Percentiles rank a stretch among this genome's conserved stretches.
These are phyloP conservation scores for Arthroderma sp. DNA, from an alignment of 2,329 filamentous ascomycete genomes.

Conservation along the genomic window DNA sequence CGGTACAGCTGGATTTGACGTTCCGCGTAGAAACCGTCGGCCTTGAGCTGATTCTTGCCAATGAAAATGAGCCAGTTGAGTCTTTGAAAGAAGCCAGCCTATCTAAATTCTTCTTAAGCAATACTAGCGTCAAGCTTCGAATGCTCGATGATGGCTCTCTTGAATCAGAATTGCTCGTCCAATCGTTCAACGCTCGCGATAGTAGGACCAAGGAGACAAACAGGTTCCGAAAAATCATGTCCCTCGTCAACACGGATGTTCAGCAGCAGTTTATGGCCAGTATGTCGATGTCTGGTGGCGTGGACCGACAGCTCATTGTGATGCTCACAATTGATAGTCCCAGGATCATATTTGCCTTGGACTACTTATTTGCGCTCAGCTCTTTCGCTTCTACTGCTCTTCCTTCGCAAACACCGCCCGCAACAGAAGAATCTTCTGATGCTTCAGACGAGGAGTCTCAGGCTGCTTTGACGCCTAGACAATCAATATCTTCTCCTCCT, in stretches of 20 bases:
- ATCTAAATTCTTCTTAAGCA: slow-evolving; percentile 86
- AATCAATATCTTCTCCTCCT: not conserved
- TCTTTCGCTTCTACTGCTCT: slow-evolving; percentile 64
- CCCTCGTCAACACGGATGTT: slow-evolving; percentile 82
- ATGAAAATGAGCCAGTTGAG: slow-evolving; percentile 63
- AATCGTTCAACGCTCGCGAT: slow-evolving; percentile 89
- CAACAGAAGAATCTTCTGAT: slow-evolving; percentile 22
- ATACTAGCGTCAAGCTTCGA: slow-evolving; percentile 79
- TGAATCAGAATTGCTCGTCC: slow-evolving; percentile 84
- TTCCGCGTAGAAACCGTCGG: slow-evolving; percentile 83
- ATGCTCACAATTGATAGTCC: slow-evolving; percentile 93
- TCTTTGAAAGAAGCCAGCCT: slow-evolving; percentile 67
- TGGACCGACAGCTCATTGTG: slow-evolving; percentile 69
- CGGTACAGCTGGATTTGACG: slow-evolving; percentile 85
- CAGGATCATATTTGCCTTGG: slow-evolving; percentile 82
- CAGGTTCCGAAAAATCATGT: slow-evolving; percentile 97
- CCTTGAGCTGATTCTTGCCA: slow-evolving; percentile 69
- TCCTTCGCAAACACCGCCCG: slow-evolving; percentile 37
- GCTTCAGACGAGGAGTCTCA: slow-evolving; percentile 23
- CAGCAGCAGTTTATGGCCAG: slow-evolving; percentile 96
- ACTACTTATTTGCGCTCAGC: slow-evolving; percentile 86
- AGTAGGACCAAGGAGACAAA: slow-evolving; percentile 80
- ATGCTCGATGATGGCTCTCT: slow-evolving; percentile 87
- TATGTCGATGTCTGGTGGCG: slow-evolving; percentile 76
- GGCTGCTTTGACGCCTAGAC: slow-evolving; percentile 6